These are phyloP conservation scores for Hygrocybe coccinea DNA, from an alignment of 768 basidiomycete genomes.

Conservation along the genomic window DNA sequence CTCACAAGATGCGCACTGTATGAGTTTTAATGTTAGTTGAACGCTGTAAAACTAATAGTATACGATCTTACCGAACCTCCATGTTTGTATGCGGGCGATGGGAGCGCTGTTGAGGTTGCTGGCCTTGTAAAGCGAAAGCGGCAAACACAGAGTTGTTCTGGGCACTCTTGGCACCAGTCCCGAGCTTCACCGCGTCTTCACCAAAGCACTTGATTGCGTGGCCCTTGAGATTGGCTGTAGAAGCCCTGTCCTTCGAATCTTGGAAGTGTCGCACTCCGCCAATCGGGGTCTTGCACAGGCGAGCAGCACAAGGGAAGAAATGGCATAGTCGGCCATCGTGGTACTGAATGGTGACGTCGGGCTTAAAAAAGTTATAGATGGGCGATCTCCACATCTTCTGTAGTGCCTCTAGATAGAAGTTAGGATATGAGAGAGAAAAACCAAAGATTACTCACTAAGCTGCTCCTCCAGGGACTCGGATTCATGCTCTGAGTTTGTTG, in stretches of 20 bases:
- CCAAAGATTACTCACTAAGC: not conserved
- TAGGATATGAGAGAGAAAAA: not conserved
- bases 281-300: conserved; percentile 14
- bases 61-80: conserved; percentile 14
- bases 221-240: conserved; percentile 27
- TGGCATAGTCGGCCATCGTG: conserved; percentile 15
- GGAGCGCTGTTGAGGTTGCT: conserved; percentile 9
- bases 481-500: not conserved
- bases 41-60: not conserved
- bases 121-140: conserved; percentile 10
- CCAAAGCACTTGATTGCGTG: conserved; percentile 30
- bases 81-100: conserved; percentile 9
- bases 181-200: conserved; percentile 20
- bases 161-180: conserved; percentile 2
- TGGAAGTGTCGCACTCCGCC: conserved; percentile 15
- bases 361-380: conserved; percentile 26
- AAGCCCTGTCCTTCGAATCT: conserved; percentile 20
- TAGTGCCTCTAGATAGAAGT: conserved; percentile 11
- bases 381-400: conserved; percentile 24
- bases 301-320: conserved; percentile 21
- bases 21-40: conserved; percentile 1
- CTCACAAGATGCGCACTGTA: conserved; percentile 25
- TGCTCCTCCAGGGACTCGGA: not conserved
- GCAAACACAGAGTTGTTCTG: conserved; percentile 7
- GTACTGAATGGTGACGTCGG: conserved; percentile 16